A percentile compares a stretch with the other conserved stretches of the same genome.
These are phyloP conservation scores for Crassisporium funariophilum DNA, from an alignment of 768 basidiomycete genomes.

Conservation along the genomic window DNA sequence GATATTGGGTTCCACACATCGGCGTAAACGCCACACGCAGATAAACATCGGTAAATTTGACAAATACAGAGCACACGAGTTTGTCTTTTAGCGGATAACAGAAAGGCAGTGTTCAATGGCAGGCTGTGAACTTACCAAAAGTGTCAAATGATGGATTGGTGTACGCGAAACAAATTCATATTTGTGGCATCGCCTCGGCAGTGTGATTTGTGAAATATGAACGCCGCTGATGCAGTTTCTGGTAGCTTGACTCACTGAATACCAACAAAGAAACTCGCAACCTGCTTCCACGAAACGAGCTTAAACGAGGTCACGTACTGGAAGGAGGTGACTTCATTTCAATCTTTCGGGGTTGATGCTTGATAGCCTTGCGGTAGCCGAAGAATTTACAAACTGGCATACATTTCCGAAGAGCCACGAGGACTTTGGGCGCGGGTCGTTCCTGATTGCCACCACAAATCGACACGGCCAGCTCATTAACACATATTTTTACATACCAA, in stretches of 20 bases:
- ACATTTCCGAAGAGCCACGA: neutral
- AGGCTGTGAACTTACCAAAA: neutral
- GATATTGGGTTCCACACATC: no score
- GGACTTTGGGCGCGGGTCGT: neutral
- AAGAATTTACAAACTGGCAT: neutral
- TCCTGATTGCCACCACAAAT: conserved; percentile 1
- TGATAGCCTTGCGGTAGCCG: neutral
- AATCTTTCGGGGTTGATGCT: conserved; percentile 1
- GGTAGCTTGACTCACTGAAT: neutral
- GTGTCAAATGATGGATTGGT: neutral
- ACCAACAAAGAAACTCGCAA: neutral
- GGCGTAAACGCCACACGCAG: no score
- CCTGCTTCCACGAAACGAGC: neutral
- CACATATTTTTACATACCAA: no score
- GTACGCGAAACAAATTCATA: neutral
- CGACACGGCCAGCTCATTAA: no score
- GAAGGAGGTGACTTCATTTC: conserved; percentile 17
- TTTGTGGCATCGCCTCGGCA: neutral
- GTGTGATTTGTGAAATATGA: neutral
- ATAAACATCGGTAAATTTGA: neutral
- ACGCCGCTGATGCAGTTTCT: no score
- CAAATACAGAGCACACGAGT: neutral
- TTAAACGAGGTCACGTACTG: neutral
- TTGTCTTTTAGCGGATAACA: neutral
- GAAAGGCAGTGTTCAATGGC: neutral